Percentiles rank a stretch among this genome's conserved stretches.
phyloP scores from a whole-genome alignment of 2,329 filamentous ascomycete species.

The Talaromyces sp. region DNA sequence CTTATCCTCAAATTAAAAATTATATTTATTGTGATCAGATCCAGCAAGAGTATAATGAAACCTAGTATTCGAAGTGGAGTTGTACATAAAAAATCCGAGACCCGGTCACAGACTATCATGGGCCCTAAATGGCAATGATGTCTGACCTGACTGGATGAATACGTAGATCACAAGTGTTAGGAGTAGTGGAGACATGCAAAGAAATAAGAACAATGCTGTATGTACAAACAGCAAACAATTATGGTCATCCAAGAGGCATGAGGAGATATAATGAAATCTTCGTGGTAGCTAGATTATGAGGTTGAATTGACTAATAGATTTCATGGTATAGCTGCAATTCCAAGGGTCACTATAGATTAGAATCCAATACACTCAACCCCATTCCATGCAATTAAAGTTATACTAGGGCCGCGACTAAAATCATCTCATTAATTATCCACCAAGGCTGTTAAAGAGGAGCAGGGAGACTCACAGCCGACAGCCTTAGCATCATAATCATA shows the following conservation, averaged over 20 bases:
- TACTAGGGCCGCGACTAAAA: background rate
- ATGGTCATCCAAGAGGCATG: background rate
- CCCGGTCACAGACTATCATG: too few relatives aligned
- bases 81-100: too few relatives aligned
- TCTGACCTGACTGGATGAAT: too few relatives aligned
- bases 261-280: background rate
- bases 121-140: too few relatives aligned
- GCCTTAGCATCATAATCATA: slow-evolving; percentile 6
- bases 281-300: background rate
- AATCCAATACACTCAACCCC: background rate
- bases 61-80: too few relatives aligned
- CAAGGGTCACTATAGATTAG: background rate
- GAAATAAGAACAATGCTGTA: too few relatives aligned
- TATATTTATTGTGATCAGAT: too few relatives aligned
- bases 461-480: slow-evolving; percentile 6
- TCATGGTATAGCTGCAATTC: background rate
- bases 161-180: too few relatives aligned
- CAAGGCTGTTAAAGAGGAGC: background rate
- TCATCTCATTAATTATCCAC: background rate
- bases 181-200: too few relatives aligned
- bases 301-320: background rate
- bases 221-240: too few relatives aligned
- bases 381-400: background rate
- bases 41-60: too few relatives aligned
- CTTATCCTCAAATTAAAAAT: too few relatives aligned